Percentiles rank a stretch among this genome's conserved stretches.
phyloP scores from a whole-genome alignment of 1,284 basidiomycete species.

The Testicularia cyperi region DNA sequence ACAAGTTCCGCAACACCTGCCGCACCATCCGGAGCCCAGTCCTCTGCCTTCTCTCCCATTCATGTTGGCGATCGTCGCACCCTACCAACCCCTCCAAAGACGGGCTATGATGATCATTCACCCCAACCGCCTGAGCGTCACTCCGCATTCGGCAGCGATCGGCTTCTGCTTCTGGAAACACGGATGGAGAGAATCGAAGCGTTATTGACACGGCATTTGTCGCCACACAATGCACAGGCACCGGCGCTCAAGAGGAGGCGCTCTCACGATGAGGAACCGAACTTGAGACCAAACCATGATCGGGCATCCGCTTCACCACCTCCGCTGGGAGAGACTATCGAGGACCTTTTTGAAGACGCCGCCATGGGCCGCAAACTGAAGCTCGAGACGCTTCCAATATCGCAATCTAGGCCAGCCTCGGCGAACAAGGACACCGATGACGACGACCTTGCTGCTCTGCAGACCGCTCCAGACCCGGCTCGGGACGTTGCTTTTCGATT shows the following conservation, averaged over 20 bases:
- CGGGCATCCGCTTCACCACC: no score
- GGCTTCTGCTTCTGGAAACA: constrained; percentile 19
- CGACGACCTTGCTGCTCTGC: no score
- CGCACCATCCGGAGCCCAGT: constrained; percentile 13
- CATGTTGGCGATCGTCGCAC: constrained; percentile 1
- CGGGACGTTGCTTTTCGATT: constrained; percentile 38
- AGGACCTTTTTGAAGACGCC: constrained; percentile 35
- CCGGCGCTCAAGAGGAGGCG: no score
- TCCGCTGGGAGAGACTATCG: constrained; percentile 29
- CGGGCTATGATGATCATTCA: constrained; percentile 7
- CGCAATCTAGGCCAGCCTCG: not conserved
- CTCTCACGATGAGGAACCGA: no score
- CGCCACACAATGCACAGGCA: no score
- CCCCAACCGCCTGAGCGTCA: constrained; percentile 13
- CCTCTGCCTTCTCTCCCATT: constrained; percentile 9
- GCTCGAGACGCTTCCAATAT: constrained; percentile 23
- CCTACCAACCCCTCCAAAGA: constrained; percentile 20
- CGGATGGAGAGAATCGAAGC: constrained; percentile 31
- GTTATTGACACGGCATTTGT: no score
- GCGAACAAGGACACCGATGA: constrained; percentile 12
- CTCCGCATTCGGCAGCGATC: constrained; percentile 21
- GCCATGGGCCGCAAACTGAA: constrained; percentile 35
- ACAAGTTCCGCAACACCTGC: constrained; percentile 5
- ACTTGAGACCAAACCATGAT: no score
- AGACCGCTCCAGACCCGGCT: constrained; percentile 27